These are phyloP conservation scores for Straminergon stramineum DNA, from an alignment of 225 moss, liverwort and hornwort genomes.

Conservation along the genomic window DNA sequence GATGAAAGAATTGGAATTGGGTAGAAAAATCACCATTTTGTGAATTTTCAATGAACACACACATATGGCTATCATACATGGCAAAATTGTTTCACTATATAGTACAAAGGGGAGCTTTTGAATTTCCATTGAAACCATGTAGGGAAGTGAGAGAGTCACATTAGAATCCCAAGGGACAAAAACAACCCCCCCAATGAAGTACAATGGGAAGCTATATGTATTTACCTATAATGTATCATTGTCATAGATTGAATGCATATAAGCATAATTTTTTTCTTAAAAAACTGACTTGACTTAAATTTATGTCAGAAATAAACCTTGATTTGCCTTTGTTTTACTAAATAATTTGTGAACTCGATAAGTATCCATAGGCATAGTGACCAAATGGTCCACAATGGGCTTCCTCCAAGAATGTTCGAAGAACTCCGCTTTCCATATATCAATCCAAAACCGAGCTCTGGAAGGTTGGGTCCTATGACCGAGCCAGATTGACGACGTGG, in stretches of 20 bases:
- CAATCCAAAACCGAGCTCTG: background rate
- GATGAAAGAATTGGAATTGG: background rate
- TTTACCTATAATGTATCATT: background rate
- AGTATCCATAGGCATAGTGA: no score
- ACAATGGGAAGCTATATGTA: background rate
- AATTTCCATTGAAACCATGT: background rate
- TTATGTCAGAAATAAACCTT: background rate
- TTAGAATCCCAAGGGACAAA: background rate
- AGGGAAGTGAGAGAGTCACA: background rate
- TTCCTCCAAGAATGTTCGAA: no score
- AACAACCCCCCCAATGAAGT: background rate
- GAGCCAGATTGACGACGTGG: background rate
- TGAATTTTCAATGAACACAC: background rate
- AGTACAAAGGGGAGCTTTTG: background rate
- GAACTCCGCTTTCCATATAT: background rate
- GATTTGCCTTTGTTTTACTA: fast-evolving
- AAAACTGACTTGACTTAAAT: background rate
- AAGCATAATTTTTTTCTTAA: fast-evolving
- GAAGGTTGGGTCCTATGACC: background rate
- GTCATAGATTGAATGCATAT: no score
- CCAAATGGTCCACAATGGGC: no score
- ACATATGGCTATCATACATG: fast-evolving
- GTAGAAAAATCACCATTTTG: background rate
- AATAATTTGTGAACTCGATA: no score
- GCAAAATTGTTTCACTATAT: background rate